These are phyloP conservation scores for Pyricularia grisea DNA, from an alignment of 2,329 filamentous ascomycete genomes.

Conservation along the genomic window DNA sequence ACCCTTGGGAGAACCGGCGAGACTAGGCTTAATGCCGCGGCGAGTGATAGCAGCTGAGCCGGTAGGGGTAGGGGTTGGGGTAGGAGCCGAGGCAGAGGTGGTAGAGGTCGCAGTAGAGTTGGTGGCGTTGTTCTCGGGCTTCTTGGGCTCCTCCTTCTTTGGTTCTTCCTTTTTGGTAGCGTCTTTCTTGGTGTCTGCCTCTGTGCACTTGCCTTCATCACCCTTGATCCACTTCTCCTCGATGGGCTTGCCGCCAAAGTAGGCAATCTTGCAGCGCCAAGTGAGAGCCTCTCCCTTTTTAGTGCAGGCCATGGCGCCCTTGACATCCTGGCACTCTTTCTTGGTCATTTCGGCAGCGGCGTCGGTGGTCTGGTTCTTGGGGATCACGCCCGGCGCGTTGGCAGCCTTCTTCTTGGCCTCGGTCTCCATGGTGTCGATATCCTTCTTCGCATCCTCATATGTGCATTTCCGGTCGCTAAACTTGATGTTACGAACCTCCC, in stretches of 20 bases:
- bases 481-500: not conserved
- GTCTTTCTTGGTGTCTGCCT: not conserved
- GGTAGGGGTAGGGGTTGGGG: not conserved
- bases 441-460: not conserved
- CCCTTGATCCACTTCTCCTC: conserved; percentile 1
- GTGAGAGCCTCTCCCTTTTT: not conserved
- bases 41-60: not conserved
- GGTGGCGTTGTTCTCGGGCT: not conserved
- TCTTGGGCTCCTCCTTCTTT: not conserved
- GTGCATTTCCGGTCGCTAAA: not conserved
- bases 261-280: not conserved
- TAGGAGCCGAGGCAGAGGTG: not conserved
- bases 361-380: not conserved
- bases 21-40: not conserved
- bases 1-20: not conserved
- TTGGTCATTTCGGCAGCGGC: not conserved
- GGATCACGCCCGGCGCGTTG: not conserved
- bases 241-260: not conserved
- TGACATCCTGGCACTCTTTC: not conserved
- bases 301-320: not conserved
- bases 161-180: not conserved
- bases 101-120: not conserved
- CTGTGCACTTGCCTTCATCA: not conserved
- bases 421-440: not conserved
- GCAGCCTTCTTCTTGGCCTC: not conserved